These are phyloP conservation scores for Alternaria consortialis DNA, from an alignment of 2,329 filamentous ascomycete genomes.

Conservation along the genomic window DNA sequence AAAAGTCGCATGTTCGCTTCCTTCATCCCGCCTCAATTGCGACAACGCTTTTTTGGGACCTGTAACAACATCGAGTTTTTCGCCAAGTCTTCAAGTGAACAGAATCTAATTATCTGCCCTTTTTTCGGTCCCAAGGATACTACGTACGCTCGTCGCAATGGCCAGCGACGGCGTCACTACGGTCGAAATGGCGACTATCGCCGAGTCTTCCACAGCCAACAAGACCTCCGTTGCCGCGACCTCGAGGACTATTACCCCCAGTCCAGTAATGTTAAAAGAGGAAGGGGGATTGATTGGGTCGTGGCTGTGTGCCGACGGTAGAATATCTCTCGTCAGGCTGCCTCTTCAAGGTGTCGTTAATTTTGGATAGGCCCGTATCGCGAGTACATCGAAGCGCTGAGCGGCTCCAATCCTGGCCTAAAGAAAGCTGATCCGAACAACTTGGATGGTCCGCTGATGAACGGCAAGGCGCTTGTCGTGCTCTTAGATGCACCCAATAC, in stretches of 20 bases:
- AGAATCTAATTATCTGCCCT: background rate
- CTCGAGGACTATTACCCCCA: constrained; percentile 9
- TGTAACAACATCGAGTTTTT: background rate
- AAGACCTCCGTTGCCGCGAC: constrained; percentile 5
- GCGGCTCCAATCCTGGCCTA: constrained; percentile 41
- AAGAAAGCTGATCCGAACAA: constrained; percentile 45
- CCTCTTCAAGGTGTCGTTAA: constrained; percentile 12
- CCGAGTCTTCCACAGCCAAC: constrained; percentile 1
- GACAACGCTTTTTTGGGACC: background rate
- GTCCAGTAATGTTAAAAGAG: background rate
- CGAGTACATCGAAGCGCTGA: constrained; percentile 41
- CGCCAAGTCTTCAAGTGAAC: background rate
- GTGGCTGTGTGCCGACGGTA: constrained; percentile 44
- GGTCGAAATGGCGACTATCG: constrained; percentile 10
- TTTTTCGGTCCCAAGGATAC: too few species aligned
- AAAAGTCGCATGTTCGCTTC: constrained; percentile 25
- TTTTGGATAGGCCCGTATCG: constrained; percentile 35
- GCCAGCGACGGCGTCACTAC: background rate
- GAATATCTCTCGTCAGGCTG: background rate
- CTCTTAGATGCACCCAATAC: constrained; percentile 33
- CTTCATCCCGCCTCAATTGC: constrained; percentile 7
- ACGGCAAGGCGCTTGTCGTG: constrained; percentile 35
- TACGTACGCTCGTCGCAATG: constrained; percentile 11
- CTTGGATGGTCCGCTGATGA: constrained; percentile 22
- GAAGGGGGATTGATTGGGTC: constrained; percentile 24